Percentiles rank a stretch among this genome's conserved stretches.
These are phyloP conservation scores for Mrakia frigida DNA, from an alignment of 768 basidiomycete genomes.

Conservation along the genomic window DNA sequence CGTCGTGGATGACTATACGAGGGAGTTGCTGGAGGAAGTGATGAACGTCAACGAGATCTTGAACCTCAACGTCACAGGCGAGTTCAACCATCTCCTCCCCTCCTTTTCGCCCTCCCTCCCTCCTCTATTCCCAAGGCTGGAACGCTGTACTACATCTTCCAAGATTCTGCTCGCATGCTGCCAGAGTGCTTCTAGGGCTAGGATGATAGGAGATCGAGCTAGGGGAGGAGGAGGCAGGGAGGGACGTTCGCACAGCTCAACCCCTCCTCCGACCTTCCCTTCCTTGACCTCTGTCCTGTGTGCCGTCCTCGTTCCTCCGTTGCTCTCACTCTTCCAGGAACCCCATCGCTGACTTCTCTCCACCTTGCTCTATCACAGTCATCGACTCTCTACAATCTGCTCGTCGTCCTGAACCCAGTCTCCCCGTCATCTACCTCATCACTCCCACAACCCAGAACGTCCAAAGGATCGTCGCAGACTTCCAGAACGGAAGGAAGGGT, in stretches of 20 bases:
- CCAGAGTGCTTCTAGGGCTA: neutral
- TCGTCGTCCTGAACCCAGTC: constrained; percentile 73
- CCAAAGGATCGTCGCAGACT: constrained; percentile 83
- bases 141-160: no score
- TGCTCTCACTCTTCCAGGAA: no score
- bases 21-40: constrained; percentile 73
- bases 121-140: no score
- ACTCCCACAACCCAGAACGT: constrained; percentile 95
- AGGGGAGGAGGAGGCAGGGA: neutral
- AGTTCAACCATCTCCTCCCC: neutral
- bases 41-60: constrained; percentile 90
- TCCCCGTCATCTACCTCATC: constrained; percentile 88
- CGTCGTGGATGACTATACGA: constrained; percentile 88
- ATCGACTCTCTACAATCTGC: constrained; percentile 82
- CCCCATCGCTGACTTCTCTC: neutral
- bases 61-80: constrained; percentile 87
- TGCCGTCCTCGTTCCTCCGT: no score
- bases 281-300: neutral
- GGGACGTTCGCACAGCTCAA: constrained; percentile 4
- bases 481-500: constrained; percentile 56
- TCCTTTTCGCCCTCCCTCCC: neutral
- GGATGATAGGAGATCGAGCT: neutral
- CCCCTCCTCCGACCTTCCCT: neutral
- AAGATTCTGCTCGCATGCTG: neutral
- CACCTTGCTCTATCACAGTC: constrained; percentile 51